These are phyloP conservation scores for Lithospermum erythrorhizon DNA, from an alignment of 257 asterid species.

Conservation along the genomic window DNA sequence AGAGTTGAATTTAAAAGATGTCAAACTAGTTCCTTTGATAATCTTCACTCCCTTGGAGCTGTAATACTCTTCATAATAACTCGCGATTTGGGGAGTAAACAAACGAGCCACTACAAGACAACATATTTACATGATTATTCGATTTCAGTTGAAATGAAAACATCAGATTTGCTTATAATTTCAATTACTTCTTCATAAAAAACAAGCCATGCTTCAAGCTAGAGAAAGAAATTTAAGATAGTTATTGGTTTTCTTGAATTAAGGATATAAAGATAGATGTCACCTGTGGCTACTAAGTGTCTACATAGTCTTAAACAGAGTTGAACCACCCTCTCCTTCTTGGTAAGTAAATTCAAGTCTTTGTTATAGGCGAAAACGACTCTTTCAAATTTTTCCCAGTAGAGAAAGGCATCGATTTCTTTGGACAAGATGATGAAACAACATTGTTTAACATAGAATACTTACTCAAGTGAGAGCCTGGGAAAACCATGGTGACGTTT, in stretches of 20 bases:
- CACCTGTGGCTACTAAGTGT: too few relatives aligned
- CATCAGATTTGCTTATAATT: neutral
- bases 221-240: too few relatives aligned
- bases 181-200: neutral
- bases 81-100: slow-evolving; percentile 72
- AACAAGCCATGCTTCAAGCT: neutral
- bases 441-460: slow-evolving; percentile 4
- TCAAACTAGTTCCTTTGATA: slow-evolving; percentile 72
- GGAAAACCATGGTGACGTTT: slow-evolving; percentile 77
- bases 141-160: slow-evolving; percentile 6
- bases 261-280: too few relatives aligned
- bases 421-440: neutral
- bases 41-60: slow-evolving; percentile 85
- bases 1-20: slow-evolving; percentile 70
- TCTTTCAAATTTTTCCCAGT: neutral
- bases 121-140: slow-evolving; percentile 8
- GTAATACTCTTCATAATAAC: slow-evolving; percentile 80
- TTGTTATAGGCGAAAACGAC: too few relatives aligned
- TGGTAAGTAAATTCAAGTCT: too few relatives aligned
- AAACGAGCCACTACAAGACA: slow-evolving; percentile 77
- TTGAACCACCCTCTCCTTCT: too few relatives aligned
- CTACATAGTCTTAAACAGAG: too few relatives aligned
- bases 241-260: too few relatives aligned
- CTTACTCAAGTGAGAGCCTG: slow-evolving; percentile 78
- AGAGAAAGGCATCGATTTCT: neutral